Percentiles rank a stretch among this genome's conserved stretches.
These are phyloP conservation scores for Mycosphaerella arachidis DNA, from an alignment of 2,329 filamentous ascomycete genomes.

Conservation along the genomic window DNA sequence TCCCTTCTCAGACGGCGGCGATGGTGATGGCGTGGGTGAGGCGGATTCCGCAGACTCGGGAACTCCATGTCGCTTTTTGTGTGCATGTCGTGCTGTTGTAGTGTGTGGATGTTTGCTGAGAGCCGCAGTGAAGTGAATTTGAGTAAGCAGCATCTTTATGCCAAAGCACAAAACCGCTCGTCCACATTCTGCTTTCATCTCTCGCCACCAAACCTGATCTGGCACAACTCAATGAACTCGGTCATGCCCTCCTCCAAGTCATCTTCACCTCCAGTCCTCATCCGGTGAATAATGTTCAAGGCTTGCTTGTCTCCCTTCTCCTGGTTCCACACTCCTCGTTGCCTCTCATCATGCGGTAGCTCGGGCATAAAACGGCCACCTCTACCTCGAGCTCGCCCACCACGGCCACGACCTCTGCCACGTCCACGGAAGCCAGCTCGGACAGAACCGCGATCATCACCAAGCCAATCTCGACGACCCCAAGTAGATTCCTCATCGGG, in stretches of 20 bases:
- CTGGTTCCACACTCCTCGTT: conserved; percentile 34
- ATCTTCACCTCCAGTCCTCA: conserved; percentile 29
- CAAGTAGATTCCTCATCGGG: conserved; percentile 28
- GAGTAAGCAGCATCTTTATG: neutral
- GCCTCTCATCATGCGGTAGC: conserved; percentile 15
- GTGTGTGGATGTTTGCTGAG: neutral
- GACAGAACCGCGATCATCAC: conserved; percentile 2
- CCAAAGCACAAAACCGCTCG: neutral
- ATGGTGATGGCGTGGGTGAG: neutral
- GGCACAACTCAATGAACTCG: conserved; percentile 43
- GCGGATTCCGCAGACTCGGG: no score
- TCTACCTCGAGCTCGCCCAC: conserved; percentile 17
- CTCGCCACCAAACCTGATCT: conserved; percentile 35
- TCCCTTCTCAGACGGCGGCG: neutral
- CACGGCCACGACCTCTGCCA: conserved; percentile 15
- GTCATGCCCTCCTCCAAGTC: conserved; percentile 37
- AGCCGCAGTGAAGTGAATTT: neutral
- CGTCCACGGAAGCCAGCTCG: conserved; percentile 19
- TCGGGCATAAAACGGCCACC: conserved; percentile 11
- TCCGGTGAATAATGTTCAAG: conserved; percentile 24
- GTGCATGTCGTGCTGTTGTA: neutral
- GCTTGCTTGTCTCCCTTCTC: conserved; percentile 36
- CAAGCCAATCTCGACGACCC: conserved; percentile 24
- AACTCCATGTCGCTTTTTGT: neutral
- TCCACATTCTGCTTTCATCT: neutral